These are phyloP conservation scores for Naganishia randhawae DNA, from an alignment of 768 basidiomycete species.

Conservation along the genomic window DNA sequence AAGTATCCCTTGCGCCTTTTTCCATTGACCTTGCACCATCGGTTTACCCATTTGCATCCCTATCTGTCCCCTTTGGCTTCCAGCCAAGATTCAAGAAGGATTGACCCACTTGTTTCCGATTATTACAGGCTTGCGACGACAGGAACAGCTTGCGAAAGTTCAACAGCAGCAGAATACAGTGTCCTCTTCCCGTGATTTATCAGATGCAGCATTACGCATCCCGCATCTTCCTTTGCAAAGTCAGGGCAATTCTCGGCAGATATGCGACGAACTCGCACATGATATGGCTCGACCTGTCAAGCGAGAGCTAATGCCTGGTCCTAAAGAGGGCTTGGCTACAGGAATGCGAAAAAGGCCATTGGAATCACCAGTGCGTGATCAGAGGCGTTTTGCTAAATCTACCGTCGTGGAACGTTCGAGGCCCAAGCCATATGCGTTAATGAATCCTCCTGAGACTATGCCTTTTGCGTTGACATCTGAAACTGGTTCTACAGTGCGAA, in stretches of 20 bases:
- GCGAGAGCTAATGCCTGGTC: not conserved
- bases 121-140: not conserved
- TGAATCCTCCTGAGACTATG: not conserved
- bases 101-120: not conserved
- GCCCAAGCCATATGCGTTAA: not conserved
- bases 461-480: not conserved
- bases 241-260: not conserved
- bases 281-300: not conserved
- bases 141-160: conserved; percentile 15
- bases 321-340: not conserved
- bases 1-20: not conserved
- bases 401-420: not conserved
- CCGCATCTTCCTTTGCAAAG: not conserved
- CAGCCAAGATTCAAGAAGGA: conserved; percentile 11
- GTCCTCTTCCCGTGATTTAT: not conserved
- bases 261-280: not conserved
- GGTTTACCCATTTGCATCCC: too few species aligned
- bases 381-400: not conserved
- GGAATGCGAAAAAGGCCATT: not conserved
- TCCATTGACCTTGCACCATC: not conserved
- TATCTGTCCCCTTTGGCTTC: not conserved
- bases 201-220: not conserved
- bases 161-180: not conserved
- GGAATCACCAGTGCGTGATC: not conserved
- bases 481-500: not conserved